Percentiles rank a stretch among this genome's conserved stretches.
Conservation (phyloP, 306 rosid species). For the Cucurbita ficifolia region DNA sequence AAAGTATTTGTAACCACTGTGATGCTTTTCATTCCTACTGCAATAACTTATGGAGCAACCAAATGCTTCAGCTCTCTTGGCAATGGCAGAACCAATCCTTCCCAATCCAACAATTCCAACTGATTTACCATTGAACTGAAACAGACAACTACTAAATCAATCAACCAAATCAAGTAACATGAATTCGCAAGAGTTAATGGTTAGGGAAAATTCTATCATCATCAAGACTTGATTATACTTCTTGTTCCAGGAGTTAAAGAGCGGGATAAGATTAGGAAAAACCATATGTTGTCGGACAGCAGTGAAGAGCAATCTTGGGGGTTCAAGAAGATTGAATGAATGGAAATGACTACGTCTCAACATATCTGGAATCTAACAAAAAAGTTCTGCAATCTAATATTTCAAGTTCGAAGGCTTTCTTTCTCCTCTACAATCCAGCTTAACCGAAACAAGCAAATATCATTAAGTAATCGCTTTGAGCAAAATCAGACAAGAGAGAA, state of each 20-base stretch:
- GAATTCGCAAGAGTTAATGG: not conserved
- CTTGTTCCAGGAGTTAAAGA: not conserved
- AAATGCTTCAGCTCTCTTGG: constrained; percentile 48
- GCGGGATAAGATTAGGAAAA: not conserved
- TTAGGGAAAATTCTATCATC: not conserved
- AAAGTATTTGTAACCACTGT: constrained; percentile 36
- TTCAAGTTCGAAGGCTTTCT: not conserved
- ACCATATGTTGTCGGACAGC: not conserved
- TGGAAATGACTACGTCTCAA: not conserved
- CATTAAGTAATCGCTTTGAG: not conserved
- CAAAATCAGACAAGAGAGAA: not conserved
- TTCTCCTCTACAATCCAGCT: not conserved
- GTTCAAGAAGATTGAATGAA: not conserved
- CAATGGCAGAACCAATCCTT: constrained; percentile 60
- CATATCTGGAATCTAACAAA: not conserved
- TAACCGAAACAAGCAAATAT: not conserved
- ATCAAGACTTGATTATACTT: not conserved
- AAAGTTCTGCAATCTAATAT: not conserved
- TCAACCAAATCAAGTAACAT: not conserved
- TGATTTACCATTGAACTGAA: constrained; percentile 54
- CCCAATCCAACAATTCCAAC: constrained; percentile 69
- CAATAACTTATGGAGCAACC: constrained; percentile 41
- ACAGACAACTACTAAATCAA: constrained; percentile 2
- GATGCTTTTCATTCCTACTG: constrained; percentile 35
- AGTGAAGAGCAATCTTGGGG: not conserved